Conservation (phyloP, 306 rosid species). For the Acacia crassicarpa region DNA sequence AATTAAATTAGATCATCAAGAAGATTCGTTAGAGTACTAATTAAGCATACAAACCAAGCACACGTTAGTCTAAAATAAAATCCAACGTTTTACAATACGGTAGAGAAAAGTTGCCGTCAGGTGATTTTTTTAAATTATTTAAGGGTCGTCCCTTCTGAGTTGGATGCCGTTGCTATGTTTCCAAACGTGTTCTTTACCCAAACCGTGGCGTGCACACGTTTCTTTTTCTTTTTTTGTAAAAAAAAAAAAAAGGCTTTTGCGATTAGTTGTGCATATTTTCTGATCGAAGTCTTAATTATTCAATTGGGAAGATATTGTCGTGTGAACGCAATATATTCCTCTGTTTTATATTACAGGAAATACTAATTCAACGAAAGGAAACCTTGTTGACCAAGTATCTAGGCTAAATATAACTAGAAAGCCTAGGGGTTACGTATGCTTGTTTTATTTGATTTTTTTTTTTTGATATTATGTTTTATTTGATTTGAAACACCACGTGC, state of each 20-base stretch:
- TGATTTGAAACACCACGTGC: background rate
- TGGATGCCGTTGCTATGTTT: background rate
- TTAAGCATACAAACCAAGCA: background rate
- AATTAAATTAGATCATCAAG: too few species aligned
- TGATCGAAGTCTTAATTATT: background rate
- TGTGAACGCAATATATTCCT: constrained; percentile 30
- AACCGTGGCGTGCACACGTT: background rate
- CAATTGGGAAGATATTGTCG: background rate
- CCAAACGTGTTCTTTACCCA: background rate
- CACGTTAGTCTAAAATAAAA: background rate
- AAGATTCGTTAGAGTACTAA: too few species aligned
- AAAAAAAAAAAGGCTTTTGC: too few species aligned
- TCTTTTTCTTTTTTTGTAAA: too few species aligned
- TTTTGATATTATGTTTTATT: too few species aligned
- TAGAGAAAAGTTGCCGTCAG: background rate
- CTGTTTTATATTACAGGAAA: constrained; percentile 18
- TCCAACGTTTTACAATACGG: background rate
- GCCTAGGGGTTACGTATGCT: background rate
- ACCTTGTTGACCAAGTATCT: background rate
- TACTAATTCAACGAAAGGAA: constrained; percentile 7
- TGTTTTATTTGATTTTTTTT: too few species aligned
- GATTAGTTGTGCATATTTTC: background rate
- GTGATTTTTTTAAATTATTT: background rate
- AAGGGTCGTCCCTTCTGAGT: background rate
- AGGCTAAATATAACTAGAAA: background rate